A percentile compares a stretch with the other conserved stretches of the same genome.
Conservation (phyloP, 2,329 filamentous ascomycete genomes). For the Beauveria scarabaeidicola region DNA sequence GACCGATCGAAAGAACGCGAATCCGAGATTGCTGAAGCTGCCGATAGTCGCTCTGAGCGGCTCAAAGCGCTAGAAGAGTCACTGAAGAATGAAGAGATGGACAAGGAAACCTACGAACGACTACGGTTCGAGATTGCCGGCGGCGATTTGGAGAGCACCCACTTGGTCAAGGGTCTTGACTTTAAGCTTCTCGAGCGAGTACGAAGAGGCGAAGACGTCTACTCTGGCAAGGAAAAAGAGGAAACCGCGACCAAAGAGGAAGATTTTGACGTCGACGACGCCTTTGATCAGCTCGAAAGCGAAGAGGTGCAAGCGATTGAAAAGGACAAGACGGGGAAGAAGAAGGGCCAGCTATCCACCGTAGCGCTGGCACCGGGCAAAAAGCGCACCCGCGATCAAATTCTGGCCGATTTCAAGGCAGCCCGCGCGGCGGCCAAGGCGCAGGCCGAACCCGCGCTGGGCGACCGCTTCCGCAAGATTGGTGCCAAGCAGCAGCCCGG, state of each 20-base stretch:
- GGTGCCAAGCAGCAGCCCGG: conserved; percentile 44
- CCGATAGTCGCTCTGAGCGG: conserved; percentile 50
- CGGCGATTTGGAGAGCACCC: conserved; percentile 70
- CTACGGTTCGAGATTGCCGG: conserved; percentile 70
- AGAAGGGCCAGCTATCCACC: conserved; percentile 54
- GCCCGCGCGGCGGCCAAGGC: conserved; percentile 51
- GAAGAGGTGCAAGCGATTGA: conserved; percentile 44
- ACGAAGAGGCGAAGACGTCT: conserved; percentile 60
- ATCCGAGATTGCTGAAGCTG: conserved; percentile 42
- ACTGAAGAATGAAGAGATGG: conserved; percentile 76
- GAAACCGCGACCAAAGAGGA: conserved; percentile 21
- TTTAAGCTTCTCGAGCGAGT: conserved; percentile 67
- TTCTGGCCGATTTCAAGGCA: conserved; percentile 58
- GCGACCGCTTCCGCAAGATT: conserved; percentile 57
- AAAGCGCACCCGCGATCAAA: conserved; percentile 58
- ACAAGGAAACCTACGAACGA: conserved; percentile 67
- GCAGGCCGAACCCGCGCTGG: conserved; percentile 41
- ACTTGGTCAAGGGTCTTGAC: conserved; percentile 88
- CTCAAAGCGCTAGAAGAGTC: conserved; percentile 74
- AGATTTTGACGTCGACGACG: conserved; percentile 48
- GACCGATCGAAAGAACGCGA: conserved; percentile 67
- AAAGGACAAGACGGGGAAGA: conserved; percentile 43
- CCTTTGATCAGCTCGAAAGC: conserved; percentile 51
- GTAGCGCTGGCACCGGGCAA: conserved; percentile 43
- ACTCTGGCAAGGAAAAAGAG: conserved; percentile 26